Conservation (phyloP, 495 filamentous ascomycete genomes). For the Pyrenopolyporus hunteri region DNA sequence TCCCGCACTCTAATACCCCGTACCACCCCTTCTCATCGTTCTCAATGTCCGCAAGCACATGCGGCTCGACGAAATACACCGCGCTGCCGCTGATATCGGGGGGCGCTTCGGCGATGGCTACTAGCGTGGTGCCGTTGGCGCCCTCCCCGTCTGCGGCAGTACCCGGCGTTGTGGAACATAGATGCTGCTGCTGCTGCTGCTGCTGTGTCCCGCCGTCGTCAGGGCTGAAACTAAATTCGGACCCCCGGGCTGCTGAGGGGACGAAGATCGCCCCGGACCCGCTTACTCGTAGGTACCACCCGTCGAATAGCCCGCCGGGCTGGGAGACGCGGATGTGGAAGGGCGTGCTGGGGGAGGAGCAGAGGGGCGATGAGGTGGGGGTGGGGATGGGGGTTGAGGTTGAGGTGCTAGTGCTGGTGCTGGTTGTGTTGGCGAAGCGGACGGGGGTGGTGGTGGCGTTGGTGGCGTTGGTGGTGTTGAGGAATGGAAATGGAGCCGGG, state of each 20-base stretch:
- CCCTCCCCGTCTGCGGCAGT: neutral
- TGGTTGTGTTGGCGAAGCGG: conserved; percentile 27
- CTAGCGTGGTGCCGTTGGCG: neutral
- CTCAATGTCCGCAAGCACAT: neutral
- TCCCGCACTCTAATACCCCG: conserved; percentile 6
- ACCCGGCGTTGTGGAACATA: conserved; percentile 34
- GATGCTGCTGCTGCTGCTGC: conserved; percentile 9
- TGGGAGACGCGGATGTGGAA: conserved; percentile 39
- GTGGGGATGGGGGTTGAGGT: conserved; percentile 33
- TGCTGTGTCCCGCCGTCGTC: too few relatives aligned
- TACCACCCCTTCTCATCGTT: conserved; percentile 16
- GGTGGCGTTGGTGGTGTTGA: conserved; percentile 24
- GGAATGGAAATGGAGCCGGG: conserved; percentile 33
- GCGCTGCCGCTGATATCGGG: conserved; percentile 5
- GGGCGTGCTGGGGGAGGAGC: conserved; percentile 12
- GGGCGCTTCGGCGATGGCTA: conserved; percentile 11
- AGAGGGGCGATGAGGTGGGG: neutral
- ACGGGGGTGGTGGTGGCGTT: conserved; percentile 33
- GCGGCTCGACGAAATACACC: conserved; percentile 19
- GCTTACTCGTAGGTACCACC: conserved; percentile 38
- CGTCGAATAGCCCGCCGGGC: conserved; percentile 38
- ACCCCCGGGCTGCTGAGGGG: neutral
- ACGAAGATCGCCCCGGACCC: conserved; percentile 38
- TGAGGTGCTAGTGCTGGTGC: conserved; percentile 44
- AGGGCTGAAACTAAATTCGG: conserved; percentile 37